Percentiles rank a stretch among this genome's conserved stretches.
These are phyloP conservation scores for Camellia granthamiana DNA, from an alignment of 148 eudicot genomes.

Conservation along the genomic window DNA sequence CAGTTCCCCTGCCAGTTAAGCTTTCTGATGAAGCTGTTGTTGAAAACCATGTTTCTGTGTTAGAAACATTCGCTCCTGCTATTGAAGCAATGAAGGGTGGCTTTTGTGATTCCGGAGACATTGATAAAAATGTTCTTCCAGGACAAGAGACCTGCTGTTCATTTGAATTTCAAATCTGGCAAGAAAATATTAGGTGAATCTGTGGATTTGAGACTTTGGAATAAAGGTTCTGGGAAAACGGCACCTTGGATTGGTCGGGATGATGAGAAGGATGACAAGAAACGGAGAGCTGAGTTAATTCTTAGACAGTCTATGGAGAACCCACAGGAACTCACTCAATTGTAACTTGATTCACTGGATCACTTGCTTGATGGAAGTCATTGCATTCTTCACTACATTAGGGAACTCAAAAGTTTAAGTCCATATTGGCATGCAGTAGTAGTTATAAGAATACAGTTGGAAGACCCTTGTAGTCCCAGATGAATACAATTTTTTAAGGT, in stretches of 20 bases:
- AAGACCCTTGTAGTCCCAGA: not conserved
- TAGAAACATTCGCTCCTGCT: slow-evolving; percentile 70
- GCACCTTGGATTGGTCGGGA: slow-evolving; percentile 43
- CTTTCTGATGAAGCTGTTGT: slow-evolving; percentile 21
- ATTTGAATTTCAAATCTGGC: slow-evolving; percentile 58
- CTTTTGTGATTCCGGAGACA: slow-evolving; percentile 35
- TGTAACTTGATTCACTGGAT: slow-evolving; percentile 39
- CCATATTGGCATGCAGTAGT: slow-evolving; percentile 22
- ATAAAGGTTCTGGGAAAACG: slow-evolving; percentile 26
- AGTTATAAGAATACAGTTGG: slow-evolving; percentile 19
- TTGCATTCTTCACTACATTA: slow-evolving; percentile 18
- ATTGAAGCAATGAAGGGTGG: slow-evolving; percentile 61
- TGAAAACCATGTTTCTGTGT: slow-evolving; percentile 44
- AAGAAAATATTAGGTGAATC: slow-evolving; percentile 64
- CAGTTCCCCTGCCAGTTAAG: slow-evolving; percentile 35
- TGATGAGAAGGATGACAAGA: slow-evolving; percentile 84
- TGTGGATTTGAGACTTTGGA: slow-evolving; percentile 57
- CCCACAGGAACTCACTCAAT: slow-evolving; percentile 58
- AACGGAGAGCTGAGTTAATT: slow-evolving; percentile 73
- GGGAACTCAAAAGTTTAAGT: slow-evolving; percentile 15
- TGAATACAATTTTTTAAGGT: not conserved
- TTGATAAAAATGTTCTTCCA: slow-evolving; percentile 35
- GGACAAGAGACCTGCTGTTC: slow-evolving; percentile 51
- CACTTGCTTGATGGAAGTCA: slow-evolving; percentile 13
- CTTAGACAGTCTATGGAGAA: slow-evolving; percentile 70